These are phyloP conservation scores for Rubus idaeus DNA, from an alignment of 306 rosid species.

Conservation along the genomic window DNA sequence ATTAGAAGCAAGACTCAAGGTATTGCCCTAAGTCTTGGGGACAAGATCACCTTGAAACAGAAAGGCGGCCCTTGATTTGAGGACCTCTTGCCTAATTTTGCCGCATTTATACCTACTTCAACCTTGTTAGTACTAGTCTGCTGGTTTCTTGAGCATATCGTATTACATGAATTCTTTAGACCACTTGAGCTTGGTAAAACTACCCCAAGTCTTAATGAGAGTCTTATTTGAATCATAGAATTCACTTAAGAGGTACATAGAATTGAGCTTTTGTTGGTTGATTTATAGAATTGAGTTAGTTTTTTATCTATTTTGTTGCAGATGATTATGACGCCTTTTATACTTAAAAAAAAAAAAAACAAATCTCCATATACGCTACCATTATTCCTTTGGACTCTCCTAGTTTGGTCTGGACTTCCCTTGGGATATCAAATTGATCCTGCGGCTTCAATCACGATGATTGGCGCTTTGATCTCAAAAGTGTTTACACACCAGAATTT, in stretches of 20 bases:
- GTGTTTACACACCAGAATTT: too few species aligned
- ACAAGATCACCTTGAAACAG: slow-evolving; percentile 97
- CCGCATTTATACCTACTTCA: slow-evolving; percentile 10
- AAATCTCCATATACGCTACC: too few species aligned
- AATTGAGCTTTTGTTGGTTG: background rate
- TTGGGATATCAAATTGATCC: too few species aligned
- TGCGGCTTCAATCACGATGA: too few species aligned
- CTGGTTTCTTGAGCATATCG: slow-evolving; percentile 3
- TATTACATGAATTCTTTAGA: background rate
- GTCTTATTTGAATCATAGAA: background rate
- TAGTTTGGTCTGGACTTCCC: too few species aligned
- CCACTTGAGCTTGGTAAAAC: background rate
- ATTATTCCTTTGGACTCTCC: too few species aligned
- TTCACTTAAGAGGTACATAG: background rate
- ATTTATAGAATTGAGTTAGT: background rate
- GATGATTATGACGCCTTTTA: too few species aligned
- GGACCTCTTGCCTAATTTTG: slow-evolving; percentile 13
- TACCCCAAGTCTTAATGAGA: background rate
- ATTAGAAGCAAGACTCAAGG: slow-evolving; percentile 99
- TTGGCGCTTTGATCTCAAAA: too few species aligned
- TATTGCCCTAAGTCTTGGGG: slow-evolving; percentile 96
- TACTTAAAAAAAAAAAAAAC: too few species aligned
- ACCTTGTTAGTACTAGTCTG: slow-evolving; percentile 7
- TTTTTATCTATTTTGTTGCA: background rate
- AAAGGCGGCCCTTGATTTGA: slow-evolving; percentile 65